Evolutionary conservation across 2,329 filamentous ascomycete genomes (phyloP).

Genomic region (Colletotrichum filicis): DNA sequence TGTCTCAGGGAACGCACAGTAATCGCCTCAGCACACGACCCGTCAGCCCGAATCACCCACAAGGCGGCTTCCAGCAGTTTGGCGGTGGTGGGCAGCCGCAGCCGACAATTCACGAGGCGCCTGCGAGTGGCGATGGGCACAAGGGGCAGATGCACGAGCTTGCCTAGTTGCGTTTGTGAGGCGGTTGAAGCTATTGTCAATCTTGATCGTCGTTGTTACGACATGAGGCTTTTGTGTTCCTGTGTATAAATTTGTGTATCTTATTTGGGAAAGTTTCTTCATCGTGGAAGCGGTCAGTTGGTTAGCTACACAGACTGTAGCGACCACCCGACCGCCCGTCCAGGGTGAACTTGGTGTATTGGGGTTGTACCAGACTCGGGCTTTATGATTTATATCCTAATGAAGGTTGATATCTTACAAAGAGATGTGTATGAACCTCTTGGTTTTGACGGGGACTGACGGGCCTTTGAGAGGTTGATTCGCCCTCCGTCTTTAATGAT

Average conservation of each 20-base stretch:
- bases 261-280: not conserved
- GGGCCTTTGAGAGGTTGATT: not conserved
- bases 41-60: constrained; percentile 34
- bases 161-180: constrained; percentile 37
- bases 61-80: constrained; percentile 36
- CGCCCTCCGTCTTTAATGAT: not conserved
- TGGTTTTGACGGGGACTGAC: not conserved
- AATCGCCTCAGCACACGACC: constrained; percentile 31
- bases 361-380: not conserved
- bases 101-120: constrained; percentile 50
- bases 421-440: not conserved
- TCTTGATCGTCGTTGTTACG: not conserved
- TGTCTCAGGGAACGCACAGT: constrained; percentile 21
- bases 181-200: not conserved
- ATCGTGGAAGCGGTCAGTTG: not conserved
- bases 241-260: not conserved
- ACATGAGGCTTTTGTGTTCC: not conserved
- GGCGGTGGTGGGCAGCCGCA: constrained; percentile 35
- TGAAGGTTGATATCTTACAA: not conserved
- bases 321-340: not conserved
- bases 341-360: not conserved
- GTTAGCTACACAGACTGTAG: not conserved
- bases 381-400: not conserved
- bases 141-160: constrained; percentile 55
- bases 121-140: constrained; percentile 48